phyloP scores from a whole-genome alignment of 345 rosid species.

The Lenwebbia sp. region DNA sequence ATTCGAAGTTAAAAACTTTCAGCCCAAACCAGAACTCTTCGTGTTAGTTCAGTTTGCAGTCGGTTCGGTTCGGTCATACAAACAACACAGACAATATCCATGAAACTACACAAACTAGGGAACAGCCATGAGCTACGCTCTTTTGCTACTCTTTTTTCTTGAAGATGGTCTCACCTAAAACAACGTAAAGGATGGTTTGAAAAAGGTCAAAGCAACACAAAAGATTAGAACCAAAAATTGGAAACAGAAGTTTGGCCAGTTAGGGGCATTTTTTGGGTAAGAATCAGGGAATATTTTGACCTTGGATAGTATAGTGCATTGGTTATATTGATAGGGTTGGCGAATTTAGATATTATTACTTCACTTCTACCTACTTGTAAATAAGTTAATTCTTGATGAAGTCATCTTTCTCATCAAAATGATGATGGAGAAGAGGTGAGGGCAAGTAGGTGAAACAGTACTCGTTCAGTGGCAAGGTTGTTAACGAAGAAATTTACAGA shows the following conservation, averaged over 20 bases:
- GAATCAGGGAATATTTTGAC: background rate
- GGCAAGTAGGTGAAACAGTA: background rate
- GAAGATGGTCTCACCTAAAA: background rate
- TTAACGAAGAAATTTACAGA: background rate
- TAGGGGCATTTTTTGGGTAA: background rate
- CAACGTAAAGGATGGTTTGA: background rate
- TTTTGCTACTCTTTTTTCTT: background rate
- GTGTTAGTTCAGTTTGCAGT: background rate
- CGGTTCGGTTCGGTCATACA: background rate
- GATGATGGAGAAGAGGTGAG: background rate
- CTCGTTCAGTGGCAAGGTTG: background rate
- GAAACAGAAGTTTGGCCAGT: background rate
- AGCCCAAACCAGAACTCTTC: background rate
- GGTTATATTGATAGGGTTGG: background rate
- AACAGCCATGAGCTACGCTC: background rate
- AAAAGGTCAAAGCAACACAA: background rate
- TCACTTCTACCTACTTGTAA: background rate
- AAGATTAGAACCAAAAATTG: background rate
- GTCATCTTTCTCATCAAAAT: background rate
- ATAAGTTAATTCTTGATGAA: background rate
- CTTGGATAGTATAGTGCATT: background rate
- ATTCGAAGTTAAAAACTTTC: background rate
- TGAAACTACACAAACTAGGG: background rate
- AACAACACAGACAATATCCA: background rate
- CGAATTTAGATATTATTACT: background rate